Base-by-base conservation (phyloP, 75 land plant species). In the Adiantum capillusveneris region DNA sequence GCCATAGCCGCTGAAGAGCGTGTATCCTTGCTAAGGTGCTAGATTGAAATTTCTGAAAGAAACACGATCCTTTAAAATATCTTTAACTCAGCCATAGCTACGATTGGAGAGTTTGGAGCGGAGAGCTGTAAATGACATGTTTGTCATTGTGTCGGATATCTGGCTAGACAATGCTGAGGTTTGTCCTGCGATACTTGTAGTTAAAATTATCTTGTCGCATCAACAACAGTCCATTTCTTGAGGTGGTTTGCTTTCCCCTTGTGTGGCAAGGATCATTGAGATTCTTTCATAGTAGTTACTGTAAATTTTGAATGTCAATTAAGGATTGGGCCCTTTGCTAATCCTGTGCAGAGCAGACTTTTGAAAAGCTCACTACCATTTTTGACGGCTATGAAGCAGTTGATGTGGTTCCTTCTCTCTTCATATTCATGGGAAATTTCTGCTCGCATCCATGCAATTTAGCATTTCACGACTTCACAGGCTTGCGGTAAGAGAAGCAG, bases 341-440 rank as follows among this genome's bases (percentile, higher is more conserved):
- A 19, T 53, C 28, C 24, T 24, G 55, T 53, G 55, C 55, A 24
- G 79, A 65, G 68, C 81, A 90, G 85, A 79, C 86, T 50, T 77
- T 95, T 81, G 76, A 60, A 67, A 90, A 86, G 78, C 77, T 95
- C 22, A 79, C 69, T 28, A 59, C 68, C 31, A 81, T 95, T 45
- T 74, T 95, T 25, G 75, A 79, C 78, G 99, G 88, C 41, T 95
- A 76, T 70, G 97, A 95, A 55, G 65, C 69, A 44, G 79, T 78
- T 63, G 88, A 95, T 18, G 86, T 90, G 31, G 97, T 95, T 50
- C 99, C 99, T 54, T 90, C 99, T 44, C 65, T 90, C 41, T 95
- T 95, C 71, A 81, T 95, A 43, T 68, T 95, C 25, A 84, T 95
- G 97, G 99, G 99, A 6, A 95, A 95, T 52, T 95, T 95, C 62